These are phyloP conservation scores for Aleurites moluccanus DNA, from an alignment of 441 rosid species.

Conservation along the genomic window DNA sequence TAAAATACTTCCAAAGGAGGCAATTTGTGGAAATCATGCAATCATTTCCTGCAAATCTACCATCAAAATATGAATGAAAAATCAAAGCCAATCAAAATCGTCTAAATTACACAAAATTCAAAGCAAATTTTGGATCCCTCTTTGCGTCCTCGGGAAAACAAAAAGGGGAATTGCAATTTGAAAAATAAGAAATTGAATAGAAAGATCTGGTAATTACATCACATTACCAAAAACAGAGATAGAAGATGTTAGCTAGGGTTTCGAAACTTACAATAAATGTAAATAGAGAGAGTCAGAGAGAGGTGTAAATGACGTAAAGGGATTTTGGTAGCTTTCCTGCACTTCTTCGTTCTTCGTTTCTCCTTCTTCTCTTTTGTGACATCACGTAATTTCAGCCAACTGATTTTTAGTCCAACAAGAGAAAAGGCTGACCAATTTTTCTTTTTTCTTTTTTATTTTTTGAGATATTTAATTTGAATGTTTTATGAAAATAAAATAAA, in stretches of 20 bases:
- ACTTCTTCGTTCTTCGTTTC: background rate
- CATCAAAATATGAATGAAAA: slow-evolving; percentile 2
- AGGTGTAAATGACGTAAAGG: background rate
- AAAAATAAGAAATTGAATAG: background rate
- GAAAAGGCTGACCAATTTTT: background rate
- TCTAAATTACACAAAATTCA: slow-evolving; percentile 26
- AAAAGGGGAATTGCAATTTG: slow-evolving; percentile 15
- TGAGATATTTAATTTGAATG: no score
- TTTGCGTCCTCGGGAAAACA: slow-evolving; percentile 22
- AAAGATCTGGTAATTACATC: slow-evolving; percentile 1
- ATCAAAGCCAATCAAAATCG: background rate
- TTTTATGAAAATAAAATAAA: background rate
- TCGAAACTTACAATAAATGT: slow-evolving; percentile 21
- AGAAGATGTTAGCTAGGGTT: slow-evolving; percentile 18
- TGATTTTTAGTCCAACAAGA: background rate
- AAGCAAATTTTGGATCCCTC: slow-evolving; percentile 37
- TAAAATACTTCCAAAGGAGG: background rate
- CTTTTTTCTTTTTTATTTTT: background rate
- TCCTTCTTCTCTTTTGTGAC: background rate
- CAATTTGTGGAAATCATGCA: background rate
- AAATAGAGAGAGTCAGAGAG: background rate
- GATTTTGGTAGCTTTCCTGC: background rate
- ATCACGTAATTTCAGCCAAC: slow-evolving; percentile 22
- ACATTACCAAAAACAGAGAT: background rate
- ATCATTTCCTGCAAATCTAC: slow-evolving; percentile 21